phyloP scores from a whole-genome alignment of 2,329 filamentous ascomycete species.

The Diaporthe helianthi region DNA sequence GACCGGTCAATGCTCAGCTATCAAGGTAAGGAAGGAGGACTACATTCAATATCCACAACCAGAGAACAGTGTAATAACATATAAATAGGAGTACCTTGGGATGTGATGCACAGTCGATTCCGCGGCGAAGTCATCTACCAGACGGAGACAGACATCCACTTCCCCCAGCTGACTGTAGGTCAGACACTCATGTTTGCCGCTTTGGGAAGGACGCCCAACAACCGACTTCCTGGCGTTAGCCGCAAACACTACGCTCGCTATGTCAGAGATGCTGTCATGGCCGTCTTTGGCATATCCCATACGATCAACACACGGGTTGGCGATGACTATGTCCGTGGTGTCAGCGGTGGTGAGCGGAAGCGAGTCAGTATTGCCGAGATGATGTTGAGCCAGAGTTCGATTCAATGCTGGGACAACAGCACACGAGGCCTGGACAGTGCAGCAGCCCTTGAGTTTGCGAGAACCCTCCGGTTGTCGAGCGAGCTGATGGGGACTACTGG shows the following conservation, averaged over 20 bases:
- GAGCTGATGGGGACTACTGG: constrained; percentile 72
- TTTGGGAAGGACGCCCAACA: constrained; percentile 68
- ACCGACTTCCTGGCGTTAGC: constrained; percentile 65
- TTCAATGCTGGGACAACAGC: constrained; percentile 76
- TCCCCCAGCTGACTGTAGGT: constrained; percentile 77
- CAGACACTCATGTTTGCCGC: constrained; percentile 83
- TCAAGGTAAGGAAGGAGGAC: constrained; percentile 30
- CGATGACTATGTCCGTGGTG: constrained; percentile 77
- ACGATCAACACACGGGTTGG: constrained; percentile 76
- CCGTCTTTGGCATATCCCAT: constrained; percentile 76
- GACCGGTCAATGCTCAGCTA: constrained; percentile 22
- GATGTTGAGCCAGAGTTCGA: constrained; percentile 61
- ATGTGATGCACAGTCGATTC: constrained; percentile 80
- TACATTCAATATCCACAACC: not conserved
- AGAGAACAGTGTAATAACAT: not conserved
- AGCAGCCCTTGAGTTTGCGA: constrained; percentile 78
- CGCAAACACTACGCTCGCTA: constrained; percentile 64
- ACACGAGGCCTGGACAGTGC: constrained; percentile 77
- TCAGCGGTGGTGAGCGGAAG: constrained; percentile 76
- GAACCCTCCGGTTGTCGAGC: constrained; percentile 71
- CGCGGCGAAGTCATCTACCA: constrained; percentile 88
- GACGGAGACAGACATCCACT: constrained; percentile 83
- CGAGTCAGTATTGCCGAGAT: constrained; percentile 70
- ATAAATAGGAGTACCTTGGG: constrained; percentile 63
- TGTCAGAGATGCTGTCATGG: constrained; percentile 75